phyloP scores from a whole-genome alignment of 169 alveolate genomes.

The Perkinsus marinus region DNA sequence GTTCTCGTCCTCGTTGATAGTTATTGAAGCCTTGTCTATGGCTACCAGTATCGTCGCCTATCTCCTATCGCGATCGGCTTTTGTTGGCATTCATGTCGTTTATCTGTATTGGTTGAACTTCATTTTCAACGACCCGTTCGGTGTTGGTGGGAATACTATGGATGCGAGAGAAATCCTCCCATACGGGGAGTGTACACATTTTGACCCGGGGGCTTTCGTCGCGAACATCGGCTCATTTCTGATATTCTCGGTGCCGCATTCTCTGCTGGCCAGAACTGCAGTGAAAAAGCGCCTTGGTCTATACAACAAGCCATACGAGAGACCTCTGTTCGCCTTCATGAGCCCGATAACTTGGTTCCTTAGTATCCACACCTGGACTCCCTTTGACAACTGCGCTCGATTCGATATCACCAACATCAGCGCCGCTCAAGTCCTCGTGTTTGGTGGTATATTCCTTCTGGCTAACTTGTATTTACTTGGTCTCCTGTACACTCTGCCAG shows the following conservation, averaged over 20 bases:
- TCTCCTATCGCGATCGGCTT: background rate
- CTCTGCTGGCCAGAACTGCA: background rate
- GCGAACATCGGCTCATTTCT: background rate
- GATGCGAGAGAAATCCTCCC: background rate
- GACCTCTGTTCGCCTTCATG: background rate
- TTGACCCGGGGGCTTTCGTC: background rate
- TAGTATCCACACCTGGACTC: background rate
- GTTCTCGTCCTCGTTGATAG: too few relatives aligned
- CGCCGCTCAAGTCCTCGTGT: background rate
- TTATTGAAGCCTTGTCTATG: too few relatives aligned
- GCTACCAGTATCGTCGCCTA: background rate
- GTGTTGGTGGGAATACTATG: background rate
- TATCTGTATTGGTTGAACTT: background rate
- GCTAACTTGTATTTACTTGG: background rate
- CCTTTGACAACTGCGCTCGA: background rate
- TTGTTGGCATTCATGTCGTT: background rate
- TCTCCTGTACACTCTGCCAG: background rate
- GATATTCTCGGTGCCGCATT: background rate
- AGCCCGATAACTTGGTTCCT: background rate
- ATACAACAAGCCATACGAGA: background rate
- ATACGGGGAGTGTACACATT: background rate
- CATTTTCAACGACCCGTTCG: background rate
- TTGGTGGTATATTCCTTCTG: background rate
- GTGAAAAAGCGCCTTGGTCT: background rate
- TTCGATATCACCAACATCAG: background rate